Conservation (phyloP, 129 eudicot genomes). For the Helichrysum umbraculigerum region DNA sequence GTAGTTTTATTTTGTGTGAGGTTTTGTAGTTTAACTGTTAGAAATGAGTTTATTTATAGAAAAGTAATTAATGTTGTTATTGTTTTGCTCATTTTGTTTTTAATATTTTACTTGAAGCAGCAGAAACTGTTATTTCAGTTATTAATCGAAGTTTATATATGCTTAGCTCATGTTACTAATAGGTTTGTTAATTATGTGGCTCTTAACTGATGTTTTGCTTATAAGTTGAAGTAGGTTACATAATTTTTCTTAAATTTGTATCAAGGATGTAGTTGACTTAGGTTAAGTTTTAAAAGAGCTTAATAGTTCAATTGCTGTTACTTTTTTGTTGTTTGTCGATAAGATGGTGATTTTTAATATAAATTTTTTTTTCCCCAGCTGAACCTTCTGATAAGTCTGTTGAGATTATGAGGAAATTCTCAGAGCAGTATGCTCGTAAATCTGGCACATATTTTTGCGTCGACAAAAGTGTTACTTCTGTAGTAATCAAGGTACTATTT, state of each 20-base stretch:
- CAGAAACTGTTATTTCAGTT: neutral
- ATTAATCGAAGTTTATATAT: neutral
- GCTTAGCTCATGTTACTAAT: neutral
- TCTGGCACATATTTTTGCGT: constrained; percentile 89
- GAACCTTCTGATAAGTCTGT: constrained; percentile 92
- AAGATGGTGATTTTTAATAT: neutral
- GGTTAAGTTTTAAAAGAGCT: neutral
- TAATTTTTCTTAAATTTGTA: neutral
- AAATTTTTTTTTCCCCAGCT: constrained; percentile 35
- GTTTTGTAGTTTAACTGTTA: neutral
- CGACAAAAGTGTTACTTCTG: constrained; percentile 95
- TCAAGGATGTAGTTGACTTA: constrained; percentile 7
- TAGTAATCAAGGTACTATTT: constrained; percentile 85
- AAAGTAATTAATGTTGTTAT: neutral
- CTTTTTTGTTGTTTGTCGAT: neutral
- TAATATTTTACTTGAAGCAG: neutral
- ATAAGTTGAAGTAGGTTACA: neutral
- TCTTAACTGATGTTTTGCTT: neutral
- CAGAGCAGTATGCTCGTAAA: constrained; percentile 95
- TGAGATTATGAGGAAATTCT: constrained; percentile 94
- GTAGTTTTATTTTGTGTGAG: neutral
- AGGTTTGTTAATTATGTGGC: neutral
- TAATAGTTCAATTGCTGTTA: neutral
- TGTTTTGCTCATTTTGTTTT: neutral
- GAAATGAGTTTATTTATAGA: neutral